phyloP scores from a whole-genome alignment of 176 grass and related monocot species.

The Cymbopogon citratus region DNA sequence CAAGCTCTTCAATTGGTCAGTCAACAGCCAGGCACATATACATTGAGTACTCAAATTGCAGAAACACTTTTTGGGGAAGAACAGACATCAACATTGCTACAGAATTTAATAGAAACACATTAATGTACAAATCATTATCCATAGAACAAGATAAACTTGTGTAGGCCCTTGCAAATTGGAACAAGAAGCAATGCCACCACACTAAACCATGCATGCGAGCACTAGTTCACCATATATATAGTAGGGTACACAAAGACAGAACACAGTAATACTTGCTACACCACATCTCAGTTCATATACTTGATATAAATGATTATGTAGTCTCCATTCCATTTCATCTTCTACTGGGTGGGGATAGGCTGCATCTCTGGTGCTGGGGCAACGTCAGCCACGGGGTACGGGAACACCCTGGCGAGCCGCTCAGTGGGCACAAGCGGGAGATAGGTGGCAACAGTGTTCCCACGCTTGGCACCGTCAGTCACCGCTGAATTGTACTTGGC shows the following conservation, averaged over 20 bases:
- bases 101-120: neutral
- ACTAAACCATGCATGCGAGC: neutral
- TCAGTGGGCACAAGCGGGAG: slow-evolving; percentile 75
- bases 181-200: neutral
- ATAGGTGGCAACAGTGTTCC: slow-evolving; percentile 63
- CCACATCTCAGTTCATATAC: neutral
- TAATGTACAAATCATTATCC: neutral
- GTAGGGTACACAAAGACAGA: neutral
- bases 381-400: neutral
- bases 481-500: slow-evolving; percentile 70
- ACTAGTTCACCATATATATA: neutral
- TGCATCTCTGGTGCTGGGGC: slow-evolving; percentile 45
- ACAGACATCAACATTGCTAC: neutral
- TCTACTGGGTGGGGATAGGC: slow-evolving; percentile 47
- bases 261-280: neutral
- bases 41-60: no score
- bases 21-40: no score
- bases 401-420: slow-evolving; percentile 54
- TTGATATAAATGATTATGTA: neutral
- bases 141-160: neutral
- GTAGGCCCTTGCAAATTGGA: neutral
- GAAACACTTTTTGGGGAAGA: neutral
- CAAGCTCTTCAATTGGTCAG: no score
- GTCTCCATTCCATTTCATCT: neutral
- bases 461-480: slow-evolving; percentile 42